Evolutionary conservation across 345 rosid species (phyloP).

Genomic region (Brassica cretica): DNA sequence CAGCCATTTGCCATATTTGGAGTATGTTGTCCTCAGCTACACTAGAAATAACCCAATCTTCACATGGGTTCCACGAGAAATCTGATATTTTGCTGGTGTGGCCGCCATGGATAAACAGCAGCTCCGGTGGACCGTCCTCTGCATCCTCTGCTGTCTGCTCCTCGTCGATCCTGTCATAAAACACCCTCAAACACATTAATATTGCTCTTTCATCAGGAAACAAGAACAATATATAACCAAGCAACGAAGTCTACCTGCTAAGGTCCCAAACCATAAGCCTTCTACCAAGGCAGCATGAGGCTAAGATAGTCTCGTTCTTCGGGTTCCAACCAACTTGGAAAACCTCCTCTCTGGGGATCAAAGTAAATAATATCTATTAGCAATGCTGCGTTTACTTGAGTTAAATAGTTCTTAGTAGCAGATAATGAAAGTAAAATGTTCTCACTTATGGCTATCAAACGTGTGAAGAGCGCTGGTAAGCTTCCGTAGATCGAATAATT

Average conservation of each 20-base stretch:
- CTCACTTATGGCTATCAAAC: slow-evolving; percentile 95
- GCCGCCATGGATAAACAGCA: slow-evolving; percentile 97
- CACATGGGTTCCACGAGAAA: slow-evolving; percentile 99
- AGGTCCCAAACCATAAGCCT: slow-evolving; percentile 99
- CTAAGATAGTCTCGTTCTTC: slow-evolving; percentile 93
- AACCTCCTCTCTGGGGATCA: slow-evolving; percentile 84
- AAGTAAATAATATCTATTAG: slow-evolving; percentile 14
- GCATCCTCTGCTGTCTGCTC: slow-evolving; percentile 84
- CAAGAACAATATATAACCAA: slow-evolving; percentile 1
- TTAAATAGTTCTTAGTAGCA: not conserved
- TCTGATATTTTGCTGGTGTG: slow-evolving; percentile 98
- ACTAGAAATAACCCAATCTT: slow-evolving; percentile 96
- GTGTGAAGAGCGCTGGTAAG: slow-evolving; percentile 86
- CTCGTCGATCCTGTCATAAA: slow-evolving; percentile 59
- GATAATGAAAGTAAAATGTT: not conserved
- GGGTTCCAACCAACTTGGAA: slow-evolving; percentile 99
- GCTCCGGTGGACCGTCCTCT: slow-evolving; percentile 97
- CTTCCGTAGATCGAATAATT: slow-evolving; percentile 91
- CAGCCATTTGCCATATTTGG: slow-evolving; percentile 99
- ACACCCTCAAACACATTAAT: slow-evolving; percentile 8
- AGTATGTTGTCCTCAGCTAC: slow-evolving; percentile 99
- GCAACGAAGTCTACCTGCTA: slow-evolving; percentile 58
- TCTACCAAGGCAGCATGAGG: slow-evolving; percentile 98
- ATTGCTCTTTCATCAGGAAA: not conserved
- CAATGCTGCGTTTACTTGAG: not conserved